Percentiles rank a stretch among this genome's conserved stretches.
These are phyloP conservation scores for Hymenoscyphus fraxineus DNA, from an alignment of 2,329 filamentous ascomycete species.

Conservation along the genomic window DNA sequence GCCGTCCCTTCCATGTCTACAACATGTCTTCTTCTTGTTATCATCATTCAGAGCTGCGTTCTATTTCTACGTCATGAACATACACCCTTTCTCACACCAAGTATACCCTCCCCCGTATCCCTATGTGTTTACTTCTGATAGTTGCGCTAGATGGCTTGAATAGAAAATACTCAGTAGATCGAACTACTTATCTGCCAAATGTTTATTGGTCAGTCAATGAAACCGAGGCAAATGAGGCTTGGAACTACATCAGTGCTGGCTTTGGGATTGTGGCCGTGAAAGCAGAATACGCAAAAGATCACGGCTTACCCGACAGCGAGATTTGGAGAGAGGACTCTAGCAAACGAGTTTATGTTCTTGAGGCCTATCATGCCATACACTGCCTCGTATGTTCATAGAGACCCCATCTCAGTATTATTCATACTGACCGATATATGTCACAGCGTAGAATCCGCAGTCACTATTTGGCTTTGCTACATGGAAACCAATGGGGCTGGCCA, in stretches of 20 bases:
- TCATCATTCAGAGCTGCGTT: no score
- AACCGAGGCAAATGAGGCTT: neutral
- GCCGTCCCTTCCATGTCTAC: no score
- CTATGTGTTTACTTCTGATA: no score
- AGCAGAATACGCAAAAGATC: constrained; percentile 3
- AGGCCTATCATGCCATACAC: constrained; percentile 7
- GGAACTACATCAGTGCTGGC: constrained; percentile 3
- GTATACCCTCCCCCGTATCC: no score
- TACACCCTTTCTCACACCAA: no score
- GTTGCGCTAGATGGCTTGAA: constrained; percentile 4
- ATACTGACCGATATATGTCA: neutral
- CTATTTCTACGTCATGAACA: no score
- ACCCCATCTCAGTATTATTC: neutral
- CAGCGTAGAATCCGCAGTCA: constrained; percentile 2
- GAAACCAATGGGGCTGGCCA: neutral
- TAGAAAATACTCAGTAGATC: neutral
- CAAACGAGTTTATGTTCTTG: constrained; percentile 5
- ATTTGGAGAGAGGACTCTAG: neutral
- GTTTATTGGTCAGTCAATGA: constrained; percentile 4
- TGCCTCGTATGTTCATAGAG: constrained; percentile 1
- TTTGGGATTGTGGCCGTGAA: constrained; percentile 4
- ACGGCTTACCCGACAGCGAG: neutral
- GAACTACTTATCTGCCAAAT: constrained; percentile 3
- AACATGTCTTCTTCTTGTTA: no score
- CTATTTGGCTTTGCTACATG: constrained; percentile 4